These are phyloP conservation scores for Aspergillus steynii DNA, from an alignment of 495 filamentous ascomycete species.

Conservation along the genomic window DNA sequence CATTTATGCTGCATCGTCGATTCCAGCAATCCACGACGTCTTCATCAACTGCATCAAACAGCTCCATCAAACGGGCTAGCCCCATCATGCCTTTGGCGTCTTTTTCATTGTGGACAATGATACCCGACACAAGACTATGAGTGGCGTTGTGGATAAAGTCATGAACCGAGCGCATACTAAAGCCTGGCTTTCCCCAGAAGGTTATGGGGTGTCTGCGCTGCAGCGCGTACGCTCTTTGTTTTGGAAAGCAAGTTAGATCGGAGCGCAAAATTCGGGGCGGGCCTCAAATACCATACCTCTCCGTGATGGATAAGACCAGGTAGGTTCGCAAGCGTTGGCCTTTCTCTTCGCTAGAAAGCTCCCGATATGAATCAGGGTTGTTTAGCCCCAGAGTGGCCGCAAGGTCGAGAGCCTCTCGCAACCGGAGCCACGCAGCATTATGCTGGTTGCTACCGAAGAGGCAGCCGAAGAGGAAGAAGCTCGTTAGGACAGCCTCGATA, in stretches of 20 bases:
- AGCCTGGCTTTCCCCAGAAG: constrained; percentile 39
- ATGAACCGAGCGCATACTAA: constrained; percentile 39
- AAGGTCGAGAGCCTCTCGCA: constrained; percentile 60
- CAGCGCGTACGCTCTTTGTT: constrained; percentile 68
- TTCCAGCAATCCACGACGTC: constrained; percentile 47
- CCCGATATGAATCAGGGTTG: constrained; percentile 51
- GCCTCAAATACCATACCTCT: constrained; percentile 37
- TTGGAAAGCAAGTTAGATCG: constrained; percentile 5
- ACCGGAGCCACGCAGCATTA: constrained; percentile 58
- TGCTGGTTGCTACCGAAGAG: constrained; percentile 66
- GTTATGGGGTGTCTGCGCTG: constrained; percentile 52
- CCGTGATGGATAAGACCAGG: constrained; percentile 62
- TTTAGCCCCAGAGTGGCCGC: constrained; percentile 60
- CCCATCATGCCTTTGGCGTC: constrained; percentile 48
- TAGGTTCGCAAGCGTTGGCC: constrained; percentile 47
- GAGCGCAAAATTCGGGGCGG: not conserved
- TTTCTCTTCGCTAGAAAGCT: constrained; percentile 44
- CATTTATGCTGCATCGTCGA: constrained; percentile 34
- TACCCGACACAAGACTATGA: constrained; percentile 41
- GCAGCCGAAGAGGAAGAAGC: constrained; percentile 78
- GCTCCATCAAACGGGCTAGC: constrained; percentile 41
- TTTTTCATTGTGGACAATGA: constrained; percentile 47
- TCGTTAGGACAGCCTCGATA: constrained; percentile 69
- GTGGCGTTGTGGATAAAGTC: constrained; percentile 42
- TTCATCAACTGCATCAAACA: constrained; percentile 46